Evolutionary conservation across 495 filamentous ascomycete genomes (phyloP), one percentile per base, ranked within the genome.

Genomic region (Xylaria grammica): DNA sequence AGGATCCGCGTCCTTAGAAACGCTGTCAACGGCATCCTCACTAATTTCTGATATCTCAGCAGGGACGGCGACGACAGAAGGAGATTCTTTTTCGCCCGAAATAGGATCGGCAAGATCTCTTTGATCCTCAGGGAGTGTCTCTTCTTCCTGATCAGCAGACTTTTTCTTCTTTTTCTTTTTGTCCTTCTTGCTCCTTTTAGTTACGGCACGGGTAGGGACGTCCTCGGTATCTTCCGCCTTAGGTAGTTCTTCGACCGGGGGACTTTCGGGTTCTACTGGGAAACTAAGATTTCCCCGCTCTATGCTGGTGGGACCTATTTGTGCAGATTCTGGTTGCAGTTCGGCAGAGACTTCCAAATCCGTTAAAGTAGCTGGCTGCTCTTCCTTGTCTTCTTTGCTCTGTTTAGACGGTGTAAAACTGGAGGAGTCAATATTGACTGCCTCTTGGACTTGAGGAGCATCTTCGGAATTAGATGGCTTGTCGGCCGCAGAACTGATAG

Each of bases 111-210:
- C 29, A 27, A 54, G 27, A 13, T 2, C 24, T 22, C 45, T 45
- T 26, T 13, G 22, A 13, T 40, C 45, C 3, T 27, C 46, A 17
- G 8, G 10, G 4, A 36, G 24, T 13, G 13, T 40, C 19, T 51
- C 62, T 30, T 67, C 60, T 44, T 49, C 46, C 10, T 19, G 22
- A 32, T 5, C 3, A 30, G 38, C 42, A 34, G 40, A 30, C 13
- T 44, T 42, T 49, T 61, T 61, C 36, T 62, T 44, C 59, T 67
- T 70, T 62, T 74, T 72, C 65, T 74, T 73, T n/a, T n/a, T n/a
- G 32, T 67, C 62, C 45, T 71, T 72, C 57, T 74, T 73, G 27
- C 58, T 60, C 50, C 71, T 74, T 49, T 70, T 72, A n/a, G 71
- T 51, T 11, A 72, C 67, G 29, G 50, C 26, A 44, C 40, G 15